Evolutionary conservation across 306 rosid species (phyloP), one percentile per base, ranked within the genome.

Genomic region (Inga leiocalycina): DNA sequence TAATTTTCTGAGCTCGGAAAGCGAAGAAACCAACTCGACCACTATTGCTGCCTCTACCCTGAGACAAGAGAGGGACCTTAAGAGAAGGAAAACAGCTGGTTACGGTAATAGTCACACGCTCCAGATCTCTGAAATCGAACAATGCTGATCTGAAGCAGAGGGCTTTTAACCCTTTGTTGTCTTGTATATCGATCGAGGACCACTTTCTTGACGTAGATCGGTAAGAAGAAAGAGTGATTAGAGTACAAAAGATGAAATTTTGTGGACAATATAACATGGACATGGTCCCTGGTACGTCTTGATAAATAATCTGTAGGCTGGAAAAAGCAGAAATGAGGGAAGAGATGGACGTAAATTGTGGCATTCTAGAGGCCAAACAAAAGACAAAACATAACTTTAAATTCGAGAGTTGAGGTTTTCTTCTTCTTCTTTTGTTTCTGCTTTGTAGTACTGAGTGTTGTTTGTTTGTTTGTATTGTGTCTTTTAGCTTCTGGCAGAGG

Each of bases 331-430:
- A 37, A 52, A 75, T 75, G 81, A 44, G 56, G 72, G 59, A 78
- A 61, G 46, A 51, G 30, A 77, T 43, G 67, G 44, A 39, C 76
- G 72, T 82, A 65, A 62, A 76, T 80, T 81, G 83, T 82, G 82
- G 81, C 82, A 81, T 76, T 45, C 77, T 77, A 59, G 89, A 73
- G 59, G 69, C 78, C 81, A 86, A 87, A 80, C 88, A 64, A 88
- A 75, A 57, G 98, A 94, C 93, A 92, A 88, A 86, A 82, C 90
- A 48, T 52, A 72, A 80, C 90, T 90, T 92, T 82, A 88, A 85
- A 84, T 74, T 81, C 78, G 76, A 41, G 88, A 81, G 86, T 77
- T 82, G 82, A 83, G 51, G 68, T 72, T 62, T 71, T 81, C 10
- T 12, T 45, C 10, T 45, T 11, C 9, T 45, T 45, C 10, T 45